phyloP scores from a whole-genome alignment of 208 protist genomes.

The Leptomonas pyrrhocoris region DNA sequence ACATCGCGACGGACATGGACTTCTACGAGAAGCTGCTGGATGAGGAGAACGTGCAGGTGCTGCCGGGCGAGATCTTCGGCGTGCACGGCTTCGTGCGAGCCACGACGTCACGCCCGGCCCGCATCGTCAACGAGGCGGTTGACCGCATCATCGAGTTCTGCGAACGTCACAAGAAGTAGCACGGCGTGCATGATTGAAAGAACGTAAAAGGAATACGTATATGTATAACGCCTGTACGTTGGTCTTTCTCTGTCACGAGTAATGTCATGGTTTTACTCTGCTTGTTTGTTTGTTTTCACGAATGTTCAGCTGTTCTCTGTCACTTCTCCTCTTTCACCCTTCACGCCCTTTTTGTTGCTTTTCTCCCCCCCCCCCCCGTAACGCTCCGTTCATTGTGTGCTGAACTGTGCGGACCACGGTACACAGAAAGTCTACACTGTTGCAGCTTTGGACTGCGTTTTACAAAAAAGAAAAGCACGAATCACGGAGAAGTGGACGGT shows the following conservation, averaged over 20 bases:
- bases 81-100: conserved; percentile 76
- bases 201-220: no score
- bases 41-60: conserved; percentile 89
- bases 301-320: no score
- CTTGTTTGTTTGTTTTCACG: no score
- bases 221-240: no score
- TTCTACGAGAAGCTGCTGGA: conserved; percentile 82
- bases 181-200: no score
- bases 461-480: conserved; percentile 5
- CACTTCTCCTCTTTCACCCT: conserved; percentile 4
- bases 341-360: conserved; percentile 4
- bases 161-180: conserved; percentile 56
- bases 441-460: conserved; percentile 2
- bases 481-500: not conserved
- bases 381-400: not conserved
- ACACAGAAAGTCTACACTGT: conserved; percentile 17
- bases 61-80: conserved; percentile 86
- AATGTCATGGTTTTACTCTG: no score
- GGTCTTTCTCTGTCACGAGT: no score
- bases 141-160: conserved; percentile 78
- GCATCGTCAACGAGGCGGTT: conserved; percentile 76
- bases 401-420: conserved; percentile 11
- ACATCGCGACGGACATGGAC: conserved; percentile 64
- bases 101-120: conserved; percentile 70
- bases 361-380: not conserved